Evolutionary conservation across 169 alveolate species (phyloP), one percentile per base, ranked within the genome.

Genomic region (Eimeria maxima): DNA sequence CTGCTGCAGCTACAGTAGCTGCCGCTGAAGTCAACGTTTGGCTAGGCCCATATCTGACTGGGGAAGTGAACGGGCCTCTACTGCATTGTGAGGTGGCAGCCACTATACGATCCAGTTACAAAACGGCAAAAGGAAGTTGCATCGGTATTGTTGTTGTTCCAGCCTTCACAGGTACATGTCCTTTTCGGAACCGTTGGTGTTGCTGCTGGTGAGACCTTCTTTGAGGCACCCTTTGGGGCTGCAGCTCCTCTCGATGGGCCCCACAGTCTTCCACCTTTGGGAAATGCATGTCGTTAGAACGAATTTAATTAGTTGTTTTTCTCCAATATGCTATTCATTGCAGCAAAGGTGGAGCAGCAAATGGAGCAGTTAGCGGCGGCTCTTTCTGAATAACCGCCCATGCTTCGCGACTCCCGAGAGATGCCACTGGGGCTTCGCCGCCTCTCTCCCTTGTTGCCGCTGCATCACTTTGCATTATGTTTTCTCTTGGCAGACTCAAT

Each of bases 191-290:
- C 10, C 24, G 73, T 33, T 63, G 27, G 13, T 63, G 73, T 33
- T 4, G 38, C 33, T 4, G 73, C 73, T 11, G 73, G 38, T 11
- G 73, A 7, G 22, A 6, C 83, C 0, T 27, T 3, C 44, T 71
- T 71, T 20, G 83, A 33, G 45, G 83, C 83, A 71, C 13, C 29
- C 11, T 5, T 71, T n/a, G 83, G 83, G 83, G 83, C 83, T 71
- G 83, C 83, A 33, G 83, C 83, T 42, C 20, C 50, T 71, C 53
- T 27, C 45, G n/a, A 42, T 71, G 83, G 83, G 83, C 83, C 83
- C 83, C 83, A 71, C 83, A 71, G 53, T 42, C 22, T 20, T 71
- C 50, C 83, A 33, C 33, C 83, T 3, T 71, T n/a, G 8, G 0
- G n/a, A 71, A 20, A 3, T 27, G 50, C 10, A 6, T 14, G 29